Conservation (phyloP, 2,329 filamentous ascomycete species). For the Ambrosiella beaveri region DNA sequence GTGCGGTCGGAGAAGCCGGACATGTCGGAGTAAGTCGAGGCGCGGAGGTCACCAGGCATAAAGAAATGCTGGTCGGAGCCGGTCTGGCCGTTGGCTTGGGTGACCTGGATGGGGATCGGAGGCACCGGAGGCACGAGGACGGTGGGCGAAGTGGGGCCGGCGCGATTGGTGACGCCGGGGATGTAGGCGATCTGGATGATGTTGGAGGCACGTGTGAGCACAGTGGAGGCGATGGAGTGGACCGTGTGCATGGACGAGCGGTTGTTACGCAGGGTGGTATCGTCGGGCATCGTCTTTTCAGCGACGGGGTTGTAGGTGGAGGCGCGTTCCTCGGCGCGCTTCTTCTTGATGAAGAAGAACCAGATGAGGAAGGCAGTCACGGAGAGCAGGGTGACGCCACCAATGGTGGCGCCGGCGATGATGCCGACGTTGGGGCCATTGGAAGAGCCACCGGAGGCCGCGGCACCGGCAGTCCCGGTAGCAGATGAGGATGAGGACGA, state of each 20-base stretch:
- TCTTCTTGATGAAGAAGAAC: constrained; percentile 72
- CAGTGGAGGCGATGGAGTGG: constrained; percentile 83
- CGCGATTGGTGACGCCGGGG: constrained; percentile 86
- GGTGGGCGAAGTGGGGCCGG: constrained; percentile 64
- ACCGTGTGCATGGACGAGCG: constrained; percentile 72
- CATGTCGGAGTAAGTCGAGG: constrained; percentile 74
- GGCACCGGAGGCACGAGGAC: constrained; percentile 82
- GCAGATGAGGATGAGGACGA: background rate
- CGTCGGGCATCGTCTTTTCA: constrained; percentile 17
- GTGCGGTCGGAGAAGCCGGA: constrained; percentile 46
- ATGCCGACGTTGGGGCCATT: constrained; percentile 55
- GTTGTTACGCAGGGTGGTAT: constrained; percentile 36
- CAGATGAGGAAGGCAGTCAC: constrained; percentile 65
- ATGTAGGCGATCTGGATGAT: constrained; percentile 99
- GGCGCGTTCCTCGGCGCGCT: constrained; percentile 43
- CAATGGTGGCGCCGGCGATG: constrained; percentile 82
- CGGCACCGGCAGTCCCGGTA: constrained; percentile 3
- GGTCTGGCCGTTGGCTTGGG: constrained; percentile 27
- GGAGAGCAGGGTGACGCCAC: constrained; percentile 61
- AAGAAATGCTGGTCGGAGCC: constrained; percentile 80
- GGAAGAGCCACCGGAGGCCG: constrained; percentile 9
- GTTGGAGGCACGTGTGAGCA: constrained; percentile 89
- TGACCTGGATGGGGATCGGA: constrained; percentile 59
- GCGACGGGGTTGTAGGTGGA: constrained; percentile 19
- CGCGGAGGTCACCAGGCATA: constrained; percentile 73